Evolutionary conservation across 495 filamentous ascomycete genomes (phyloP).

Genomic region (Penicillium flavigenum): DNA sequence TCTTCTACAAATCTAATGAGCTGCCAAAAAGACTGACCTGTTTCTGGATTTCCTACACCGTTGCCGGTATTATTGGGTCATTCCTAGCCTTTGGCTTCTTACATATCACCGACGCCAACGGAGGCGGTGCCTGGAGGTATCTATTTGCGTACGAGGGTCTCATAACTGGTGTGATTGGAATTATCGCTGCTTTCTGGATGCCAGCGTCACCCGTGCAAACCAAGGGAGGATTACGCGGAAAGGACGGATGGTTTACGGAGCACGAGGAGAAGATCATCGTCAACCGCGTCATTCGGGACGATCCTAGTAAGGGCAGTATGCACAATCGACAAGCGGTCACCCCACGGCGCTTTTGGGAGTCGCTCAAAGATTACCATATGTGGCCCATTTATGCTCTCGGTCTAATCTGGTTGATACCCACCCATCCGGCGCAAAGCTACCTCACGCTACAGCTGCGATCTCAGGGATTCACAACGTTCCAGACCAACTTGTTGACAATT

Average conservation of each 20-base stretch:
- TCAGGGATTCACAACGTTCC: slow-evolving; percentile 62
- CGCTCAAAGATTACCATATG: slow-evolving; percentile 54
- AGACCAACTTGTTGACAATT: slow-evolving; percentile 58
- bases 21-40: slow-evolving; percentile 60
- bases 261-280: slow-evolving; percentile 61
- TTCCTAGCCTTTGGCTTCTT: slow-evolving; percentile 53
- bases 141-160: slow-evolving; percentile 26
- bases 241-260: slow-evolving; percentile 66
- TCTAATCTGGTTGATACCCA: slow-evolving; percentile 52
- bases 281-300: slow-evolving; percentile 69
- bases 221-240: slow-evolving; percentile 56
- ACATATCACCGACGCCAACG: slow-evolving; percentile 38
- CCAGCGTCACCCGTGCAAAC: slow-evolving; percentile 64
- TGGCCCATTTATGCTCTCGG: slow-evolving; percentile 54
- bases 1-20: slow-evolving; percentile 67
- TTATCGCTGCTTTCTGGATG: slow-evolving; percentile 58
- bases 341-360: slow-evolving; percentile 44
- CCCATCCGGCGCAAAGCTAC: slow-evolving; percentile 43
- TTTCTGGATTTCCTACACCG: slow-evolving; percentile 61
- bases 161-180: slow-evolving; percentile 55
- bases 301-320: slow-evolving; percentile 69
- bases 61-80: slow-evolving; percentile 47
- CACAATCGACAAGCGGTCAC: slow-evolving; percentile 58
- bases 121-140: slow-evolving; percentile 41
- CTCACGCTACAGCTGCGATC: slow-evolving; percentile 58